Evolutionary conservation across 805 yeast genomes (phyloP), one percentile per base, ranked within the genome.

Genomic region (Lipomyces anomalus): DNA sequence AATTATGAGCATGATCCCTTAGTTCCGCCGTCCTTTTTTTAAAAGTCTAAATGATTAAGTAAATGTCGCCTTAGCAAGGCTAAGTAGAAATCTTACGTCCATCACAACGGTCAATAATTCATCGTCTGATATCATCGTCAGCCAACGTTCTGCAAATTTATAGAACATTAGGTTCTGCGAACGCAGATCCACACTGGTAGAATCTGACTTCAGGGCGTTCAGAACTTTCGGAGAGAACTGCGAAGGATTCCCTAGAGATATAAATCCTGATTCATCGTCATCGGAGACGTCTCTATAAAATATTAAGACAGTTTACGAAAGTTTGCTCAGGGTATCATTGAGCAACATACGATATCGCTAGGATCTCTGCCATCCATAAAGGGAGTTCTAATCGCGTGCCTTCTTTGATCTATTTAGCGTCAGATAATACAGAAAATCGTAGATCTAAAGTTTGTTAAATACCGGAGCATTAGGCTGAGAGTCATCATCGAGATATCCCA

Each of bases 361-460:
- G 66, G 1, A 83, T 75, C 47, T 80, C 80, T 0, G 95, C 94
- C 34, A 90, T 65, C 97, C 97, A 90, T 23, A 88, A 63, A 0
- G 97, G 97, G 21, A 90, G 69, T 47, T 84, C 89, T 2, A 87
- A 58, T 57, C 79, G 79, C 2, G 88, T 71, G 28, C 78, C 80
- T 56, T 76, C 72, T 44, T 67, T 65, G 24, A 82, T 68, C 48
- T 79, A 13, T 9, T 13, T 13, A 9, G 30, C 30, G 30, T 26
- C 30, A 26, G 30, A 9, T 13, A 26, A 9, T 26, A 13, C 30
- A 13, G 30, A 13, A 9, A 26, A 13, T 13, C 30, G 30, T 26
- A 13, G 9, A 9, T 26, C 30, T 13, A 13, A 9, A 13, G 11
- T 9, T 13, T 9, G 21, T 16, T 22, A 9, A 13, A 35, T 11